Evolutionary conservation across 352 stramenopile species (phyloP).

Genomic region (Phytophthora vignae): DNA sequence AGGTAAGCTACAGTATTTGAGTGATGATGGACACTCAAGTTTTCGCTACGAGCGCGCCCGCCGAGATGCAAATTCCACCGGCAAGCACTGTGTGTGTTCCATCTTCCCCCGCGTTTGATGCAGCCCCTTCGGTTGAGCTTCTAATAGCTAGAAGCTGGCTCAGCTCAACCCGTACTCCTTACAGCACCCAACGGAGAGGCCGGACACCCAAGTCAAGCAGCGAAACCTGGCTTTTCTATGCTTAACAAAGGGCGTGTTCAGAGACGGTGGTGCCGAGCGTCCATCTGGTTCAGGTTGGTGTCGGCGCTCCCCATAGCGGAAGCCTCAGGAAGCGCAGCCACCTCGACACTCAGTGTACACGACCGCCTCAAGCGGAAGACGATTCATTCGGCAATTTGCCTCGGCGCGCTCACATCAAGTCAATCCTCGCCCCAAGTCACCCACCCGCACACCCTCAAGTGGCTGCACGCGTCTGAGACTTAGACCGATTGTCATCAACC

Average conservation of each 20-base stretch:
- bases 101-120: background rate
- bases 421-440: background rate
- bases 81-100: too few relatives aligned
- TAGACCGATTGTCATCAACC: background rate
- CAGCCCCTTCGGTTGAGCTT: too few relatives aligned
- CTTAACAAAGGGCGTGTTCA: conserved; percentile 21
- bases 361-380: background rate
- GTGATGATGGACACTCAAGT: background rate
- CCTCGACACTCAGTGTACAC: background rate
- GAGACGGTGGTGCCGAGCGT: conserved; percentile 24
- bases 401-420: conserved; percentile 13
- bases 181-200: background rate
- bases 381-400: conserved; percentile 15
- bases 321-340: conserved; percentile 8
- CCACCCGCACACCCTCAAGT: background rate
- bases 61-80: too few relatives aligned
- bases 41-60: background rate
- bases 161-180: background rate
- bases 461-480: background rate
- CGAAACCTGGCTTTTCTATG: conserved; percentile 12
- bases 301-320: background rate
- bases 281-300: conserved; percentile 12
- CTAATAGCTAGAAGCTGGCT: too few relatives aligned
- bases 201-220: background rate
- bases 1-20: too few relatives aligned